Percentiles rank a stretch among this genome's conserved stretches.
phyloP scores from a whole-genome alignment of 345 rosid species.

The Leavenworthia alabamica region DNA sequence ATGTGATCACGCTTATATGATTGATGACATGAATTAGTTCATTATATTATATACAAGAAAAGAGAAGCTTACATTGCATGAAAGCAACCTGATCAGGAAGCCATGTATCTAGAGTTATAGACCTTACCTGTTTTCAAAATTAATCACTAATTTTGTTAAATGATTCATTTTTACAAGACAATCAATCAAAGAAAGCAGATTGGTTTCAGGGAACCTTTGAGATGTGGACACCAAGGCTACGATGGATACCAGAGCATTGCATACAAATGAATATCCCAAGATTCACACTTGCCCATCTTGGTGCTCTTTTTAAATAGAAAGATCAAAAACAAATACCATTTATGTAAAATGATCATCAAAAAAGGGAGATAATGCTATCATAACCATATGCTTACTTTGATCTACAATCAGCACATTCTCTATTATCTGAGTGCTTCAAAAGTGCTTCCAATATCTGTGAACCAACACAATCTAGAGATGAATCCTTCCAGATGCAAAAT shows the following conservation, averaged over 20 bases:
- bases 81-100: constrained; percentile 88
- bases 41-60: background rate
- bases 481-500: background rate
- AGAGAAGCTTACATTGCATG: constrained; percentile 60
- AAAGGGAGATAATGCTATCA: background rate
- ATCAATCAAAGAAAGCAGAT: background rate
- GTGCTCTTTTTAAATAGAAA: constrained; percentile 51
- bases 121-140: constrained; percentile 56
- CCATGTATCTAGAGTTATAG: constrained; percentile 96
- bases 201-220: constrained; percentile 54
- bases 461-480: background rate
- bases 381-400: constrained; percentile 50
- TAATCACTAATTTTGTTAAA: background rate
- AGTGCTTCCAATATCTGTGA: constrained; percentile 78
- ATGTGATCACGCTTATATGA: background rate
- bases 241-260: constrained; percentile 91
- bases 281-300: constrained; percentile 98
- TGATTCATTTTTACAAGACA: background rate
- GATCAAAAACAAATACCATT: constrained; percentile 9
- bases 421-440: constrained; percentile 71
- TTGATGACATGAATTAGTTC: background rate
- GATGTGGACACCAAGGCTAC: constrained; percentile 95
- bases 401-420: constrained; percentile 98
- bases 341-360: background rate
- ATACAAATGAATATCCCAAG: constrained; percentile 95